Percentiles rank a stretch among this genome's conserved stretches.
These are phyloP conservation scores for Vaccinium darrowii DNA, from an alignment of 148 eudicot species.

Conservation along the genomic window DNA sequence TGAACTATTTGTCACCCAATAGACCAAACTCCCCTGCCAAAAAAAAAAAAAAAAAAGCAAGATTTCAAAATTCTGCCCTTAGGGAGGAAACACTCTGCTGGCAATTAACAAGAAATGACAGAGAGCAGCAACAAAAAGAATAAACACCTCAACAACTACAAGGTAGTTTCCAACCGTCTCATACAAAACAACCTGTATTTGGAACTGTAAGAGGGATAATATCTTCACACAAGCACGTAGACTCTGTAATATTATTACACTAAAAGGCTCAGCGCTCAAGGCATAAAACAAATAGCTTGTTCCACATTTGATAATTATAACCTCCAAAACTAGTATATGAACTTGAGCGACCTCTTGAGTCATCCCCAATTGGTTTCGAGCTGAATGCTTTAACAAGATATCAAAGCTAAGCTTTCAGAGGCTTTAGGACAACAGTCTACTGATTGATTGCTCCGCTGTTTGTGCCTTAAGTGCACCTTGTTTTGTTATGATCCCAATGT, in stretches of 20 bases:
- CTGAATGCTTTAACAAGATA: no score
- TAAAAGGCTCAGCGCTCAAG: background rate
- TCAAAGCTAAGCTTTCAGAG: no score
- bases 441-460: no score
- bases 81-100: background rate
- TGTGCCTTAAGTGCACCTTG: no score
- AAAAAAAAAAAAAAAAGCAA: slow-evolving; percentile 14
- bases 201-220: background rate
- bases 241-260: background rate
- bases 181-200: background rate
- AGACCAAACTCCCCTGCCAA: slow-evolving; percentile 80
- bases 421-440: no score
- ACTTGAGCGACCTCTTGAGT: no score
- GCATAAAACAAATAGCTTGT: background rate
- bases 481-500: no score
- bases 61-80: background rate
- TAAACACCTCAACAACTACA: background rate
- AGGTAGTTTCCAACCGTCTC: background rate
- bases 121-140: background rate
- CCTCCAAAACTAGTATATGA: no score
- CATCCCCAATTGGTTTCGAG: no score
- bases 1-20: slow-evolving; percentile 75
- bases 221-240: background rate
- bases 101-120: background rate
- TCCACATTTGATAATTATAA: no score